Conservation (phyloP, 257 asterid species). For the Eucommia ulmoides region DNA sequence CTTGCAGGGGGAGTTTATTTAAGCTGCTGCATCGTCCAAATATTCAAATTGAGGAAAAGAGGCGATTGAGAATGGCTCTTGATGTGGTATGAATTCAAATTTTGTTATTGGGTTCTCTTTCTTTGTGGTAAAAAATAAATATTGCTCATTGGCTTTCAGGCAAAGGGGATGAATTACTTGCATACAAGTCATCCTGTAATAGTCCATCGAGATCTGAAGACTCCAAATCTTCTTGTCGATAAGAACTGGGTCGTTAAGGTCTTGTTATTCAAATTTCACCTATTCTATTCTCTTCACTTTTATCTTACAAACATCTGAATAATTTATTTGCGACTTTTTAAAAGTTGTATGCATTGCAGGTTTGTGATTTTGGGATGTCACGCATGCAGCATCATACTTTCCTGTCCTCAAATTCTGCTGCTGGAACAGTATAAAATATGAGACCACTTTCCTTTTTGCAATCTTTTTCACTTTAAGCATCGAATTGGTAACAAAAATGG, state of each 20-base stretch:
- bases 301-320: too few relatives aligned
- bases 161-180: slow-evolving; percentile 97
- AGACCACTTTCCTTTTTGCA: background rate
- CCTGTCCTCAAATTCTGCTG: slow-evolving; percentile 88
- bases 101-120: slow-evolving; percentile 6
- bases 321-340: too few relatives aligned
- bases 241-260: slow-evolving; percentile 97
- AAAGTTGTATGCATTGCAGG: slow-evolving; percentile 36
- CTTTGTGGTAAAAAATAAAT: too few relatives aligned
- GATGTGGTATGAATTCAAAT: slow-evolving; percentile 67
- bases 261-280: slow-evolving; percentile 4
- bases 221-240: slow-evolving; percentile 96
- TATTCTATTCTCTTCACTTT: background rate
- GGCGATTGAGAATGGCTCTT: slow-evolving; percentile 86
- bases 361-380: slow-evolving; percentile 96
- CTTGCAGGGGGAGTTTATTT: slow-evolving; percentile 90
- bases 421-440: slow-evolving; percentile 99
- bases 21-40: slow-evolving; percentile 75
- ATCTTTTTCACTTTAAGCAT: slow-evolving; percentile 1
- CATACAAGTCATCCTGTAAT: slow-evolving; percentile 87
- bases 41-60: slow-evolving; percentile 69
- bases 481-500: background rate
- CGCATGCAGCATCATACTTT: slow-evolving; percentile 90
- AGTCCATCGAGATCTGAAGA: slow-evolving; percentile 93
- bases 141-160: slow-evolving; percentile 38